These are phyloP conservation scores for Monosporascus sp. DNA, from an alignment of 2,329 filamentous ascomycete genomes.

Conservation along the genomic window DNA sequence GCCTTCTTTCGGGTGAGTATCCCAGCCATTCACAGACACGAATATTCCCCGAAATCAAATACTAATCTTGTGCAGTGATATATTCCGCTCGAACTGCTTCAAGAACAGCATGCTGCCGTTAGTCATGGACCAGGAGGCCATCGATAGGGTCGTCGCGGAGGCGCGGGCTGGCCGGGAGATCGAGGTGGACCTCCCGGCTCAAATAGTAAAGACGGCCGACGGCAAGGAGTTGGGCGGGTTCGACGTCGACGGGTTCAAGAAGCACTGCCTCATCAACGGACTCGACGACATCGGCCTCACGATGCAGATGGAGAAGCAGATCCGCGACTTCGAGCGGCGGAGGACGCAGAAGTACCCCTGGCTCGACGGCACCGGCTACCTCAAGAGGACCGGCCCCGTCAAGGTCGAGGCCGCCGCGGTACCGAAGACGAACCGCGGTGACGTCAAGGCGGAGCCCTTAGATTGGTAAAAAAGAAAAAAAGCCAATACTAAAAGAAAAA, in stretches of 20 bases:
- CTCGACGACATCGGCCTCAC: slow-evolving; percentile 95
- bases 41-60: background rate
- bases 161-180: slow-evolving; percentile 76
- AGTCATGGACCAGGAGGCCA: slow-evolving; percentile 60
- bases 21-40: slow-evolving; percentile 26
- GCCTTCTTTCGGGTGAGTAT: slow-evolving; percentile 54
- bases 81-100: slow-evolving; percentile 99
- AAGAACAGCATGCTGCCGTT: slow-evolving; percentile 99
- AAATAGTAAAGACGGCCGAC: slow-evolving; percentile 70
- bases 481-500: background rate
- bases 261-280: slow-evolving; percentile 89
- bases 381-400: slow-evolving; percentile 54
- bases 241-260: slow-evolving; percentile 88
- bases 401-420: slow-evolving; percentile 62
- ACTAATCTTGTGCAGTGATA: slow-evolving; percentile 47
- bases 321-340: slow-evolving; percentile 73
- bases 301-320: slow-evolving; percentile 88
- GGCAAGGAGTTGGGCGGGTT: slow-evolving; percentile 75
- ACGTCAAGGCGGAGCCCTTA: slow-evolving; percentile 77
- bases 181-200: slow-evolving; percentile 83
- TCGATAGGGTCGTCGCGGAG: slow-evolving; percentile 70
- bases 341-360: slow-evolving; percentile 78
- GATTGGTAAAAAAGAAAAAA: slow-evolving; percentile 65
- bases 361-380: slow-evolving; percentile 82
- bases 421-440: slow-evolving; percentile 83